Conservation (phyloP, 306 rosid species). For the Quercus engelmannii region DNA sequence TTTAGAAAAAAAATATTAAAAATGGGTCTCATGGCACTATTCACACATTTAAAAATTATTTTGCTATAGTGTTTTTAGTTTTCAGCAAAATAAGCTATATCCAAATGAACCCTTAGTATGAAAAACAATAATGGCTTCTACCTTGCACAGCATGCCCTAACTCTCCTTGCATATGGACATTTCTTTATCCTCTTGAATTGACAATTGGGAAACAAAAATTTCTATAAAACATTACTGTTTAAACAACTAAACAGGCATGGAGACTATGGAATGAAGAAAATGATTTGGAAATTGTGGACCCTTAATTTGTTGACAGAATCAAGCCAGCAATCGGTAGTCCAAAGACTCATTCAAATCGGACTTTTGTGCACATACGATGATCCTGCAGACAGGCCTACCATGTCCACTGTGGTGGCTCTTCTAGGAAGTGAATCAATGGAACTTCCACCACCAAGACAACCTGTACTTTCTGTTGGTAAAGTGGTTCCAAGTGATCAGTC, state of each 20-base stretch:
- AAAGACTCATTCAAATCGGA: slow-evolving; percentile 43
- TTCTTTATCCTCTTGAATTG: neutral
- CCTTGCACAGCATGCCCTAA: slow-evolving; percentile 26
- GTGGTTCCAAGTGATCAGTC: slow-evolving; percentile 4
- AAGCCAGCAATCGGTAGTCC: slow-evolving; percentile 12
- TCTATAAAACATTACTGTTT: neutral
- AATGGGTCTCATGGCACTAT: no score
- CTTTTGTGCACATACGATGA: slow-evolving; percentile 57
- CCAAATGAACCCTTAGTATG: neutral
- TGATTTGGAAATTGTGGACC: slow-evolving; percentile 39
- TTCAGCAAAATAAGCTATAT: no score
- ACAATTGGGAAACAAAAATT: neutral
- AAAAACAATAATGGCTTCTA: slow-evolving; percentile 27
- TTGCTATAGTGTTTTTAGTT: no score
- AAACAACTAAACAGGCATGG: slow-evolving; percentile 41
- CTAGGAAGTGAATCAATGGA: slow-evolving; percentile 30
- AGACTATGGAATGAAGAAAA: slow-evolving; percentile 47
- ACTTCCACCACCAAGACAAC: slow-evolving; percentile 47
- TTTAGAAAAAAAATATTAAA: no score
- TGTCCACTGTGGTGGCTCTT: slow-evolving; percentile 41
- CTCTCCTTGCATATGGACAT: slow-evolving; percentile 33
- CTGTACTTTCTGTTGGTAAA: slow-evolving; percentile 40
- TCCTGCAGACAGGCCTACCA: slow-evolving; percentile 47
- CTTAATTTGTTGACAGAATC: slow-evolving; percentile 22
- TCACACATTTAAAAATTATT: no score